Conservation (phyloP, 768 basidiomycete genomes). For the Termitomyces sp. region DNA sequence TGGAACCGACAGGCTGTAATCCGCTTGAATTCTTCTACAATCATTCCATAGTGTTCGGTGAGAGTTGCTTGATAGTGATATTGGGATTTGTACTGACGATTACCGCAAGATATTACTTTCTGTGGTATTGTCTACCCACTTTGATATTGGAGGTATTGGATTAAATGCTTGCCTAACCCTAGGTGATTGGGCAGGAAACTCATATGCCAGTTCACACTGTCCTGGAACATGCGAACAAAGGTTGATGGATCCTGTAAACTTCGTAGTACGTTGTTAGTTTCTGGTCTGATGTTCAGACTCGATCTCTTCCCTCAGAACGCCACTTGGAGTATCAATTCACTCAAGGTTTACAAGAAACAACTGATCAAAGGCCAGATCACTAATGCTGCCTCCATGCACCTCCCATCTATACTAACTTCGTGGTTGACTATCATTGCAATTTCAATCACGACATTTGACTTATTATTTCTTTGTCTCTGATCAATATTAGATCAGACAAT, state of each 20-base stretch:
- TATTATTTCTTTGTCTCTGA: background rate
- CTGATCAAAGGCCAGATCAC: conserved; percentile 35
- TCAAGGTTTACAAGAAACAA: conserved; percentile 72
- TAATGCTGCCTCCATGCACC: background rate
- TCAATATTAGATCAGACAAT: background rate
- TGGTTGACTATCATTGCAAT: background rate
- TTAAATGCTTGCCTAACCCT: background rate
- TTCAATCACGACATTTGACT: background rate
- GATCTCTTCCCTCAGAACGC: conserved; percentile 51
- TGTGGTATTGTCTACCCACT: conserved; percentile 49
- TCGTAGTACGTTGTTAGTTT: conserved; percentile 46
- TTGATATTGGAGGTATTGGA: background rate
- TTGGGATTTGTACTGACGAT: background rate
- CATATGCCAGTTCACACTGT: conserved; percentile 69
- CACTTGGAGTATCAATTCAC: conserved; percentile 74
- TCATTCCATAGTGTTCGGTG: conserved; percentile 68
- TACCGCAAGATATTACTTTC: conserved; percentile 67
- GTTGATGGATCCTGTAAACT: conserved; percentile 67
- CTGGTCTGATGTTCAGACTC: background rate
- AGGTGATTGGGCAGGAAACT: conserved; percentile 87
- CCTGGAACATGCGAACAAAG: conserved; percentile 68
- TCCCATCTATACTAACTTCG: background rate
- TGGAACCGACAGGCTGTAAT: conserved; percentile 54
- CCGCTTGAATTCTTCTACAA: conserved; percentile 57
- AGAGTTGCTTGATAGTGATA: conserved; percentile 9